Evolutionary conservation across 2,329 filamentous ascomycete genomes (phyloP), one percentile per base, ranked within the genome.

Genomic region (Sordariomycetes sp.): DNA sequence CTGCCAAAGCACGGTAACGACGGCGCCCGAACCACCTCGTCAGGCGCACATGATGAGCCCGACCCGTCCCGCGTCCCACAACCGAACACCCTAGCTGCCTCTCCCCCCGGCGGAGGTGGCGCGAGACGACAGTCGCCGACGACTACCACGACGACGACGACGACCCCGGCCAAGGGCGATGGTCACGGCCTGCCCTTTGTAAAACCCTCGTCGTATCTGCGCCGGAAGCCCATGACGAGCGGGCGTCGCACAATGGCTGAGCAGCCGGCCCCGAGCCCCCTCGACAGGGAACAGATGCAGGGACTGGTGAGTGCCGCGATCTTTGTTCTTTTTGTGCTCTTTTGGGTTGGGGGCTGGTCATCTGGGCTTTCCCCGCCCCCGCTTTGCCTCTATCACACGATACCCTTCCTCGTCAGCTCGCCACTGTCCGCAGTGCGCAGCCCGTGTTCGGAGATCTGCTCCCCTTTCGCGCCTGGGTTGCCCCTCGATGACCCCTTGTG

Each of bases 241-340:
- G 28, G 54, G 60, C 37, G 59, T 56, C 56, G 52, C 59, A 58
- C 61, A 59, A 59, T 59, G 58, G 53, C 53, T n/a, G 55, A 52
- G 50, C 53, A 57, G 50, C 53, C 53, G 14, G 35, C 43, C 24
- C 35, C 59, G 71, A 85, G 78, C 66, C 79, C 81, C 61, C 76
- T 89, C 60, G 88, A 93, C 71, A 83, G 79, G 74, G 88, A 92
- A 69, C 88, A 92, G 75, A 79, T 86, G 67, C 86, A 89, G 69
- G 88, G 87, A 65, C 77, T 93, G 79, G 88, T 91, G 76, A 76
- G 87, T 68, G 24, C 52, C 24, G 22, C 35, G 16, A 25, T 37
- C 14, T 50, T 50, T 53, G 3, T 28, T 34, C n/a, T n/a, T 37
- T 8, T 20, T 34, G 35, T 58, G 58, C 32, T 43, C 61, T 61